Conservation (phyloP, 2,329 filamentous ascomycete species). For the Teratosphaeria gauchensis region DNA sequence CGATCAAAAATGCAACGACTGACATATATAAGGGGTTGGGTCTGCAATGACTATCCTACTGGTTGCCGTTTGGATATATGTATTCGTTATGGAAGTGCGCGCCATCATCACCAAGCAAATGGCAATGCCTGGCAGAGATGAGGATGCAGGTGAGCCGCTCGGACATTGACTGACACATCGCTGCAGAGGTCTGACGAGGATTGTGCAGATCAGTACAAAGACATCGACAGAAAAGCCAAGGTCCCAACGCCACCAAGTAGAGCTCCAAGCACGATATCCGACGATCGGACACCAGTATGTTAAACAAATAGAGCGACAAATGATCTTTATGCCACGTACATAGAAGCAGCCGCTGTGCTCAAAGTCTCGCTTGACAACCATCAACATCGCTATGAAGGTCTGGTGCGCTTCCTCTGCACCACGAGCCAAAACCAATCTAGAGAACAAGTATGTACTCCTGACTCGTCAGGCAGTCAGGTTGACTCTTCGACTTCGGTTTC, state of each 20-base stretch:
- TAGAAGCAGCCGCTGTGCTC: no score
- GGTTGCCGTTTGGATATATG: slow-evolving; percentile 46
- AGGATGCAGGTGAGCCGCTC: background rate
- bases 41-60: slow-evolving; percentile 48
- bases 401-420: no score
- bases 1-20: slow-evolving; percentile 8
- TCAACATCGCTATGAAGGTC: no score
- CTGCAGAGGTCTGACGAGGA: background rate
- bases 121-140: background rate
- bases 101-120: background rate
- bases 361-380: no score
- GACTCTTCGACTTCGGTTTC: no score
- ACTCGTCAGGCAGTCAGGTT: no score
- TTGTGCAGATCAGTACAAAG: background rate
- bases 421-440: background rate
- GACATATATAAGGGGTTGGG: slow-evolving; percentile 33
- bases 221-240: background rate
- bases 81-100: slow-evolving; percentile 15
- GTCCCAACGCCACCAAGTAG: background rate
- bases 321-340: no score
- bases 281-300: background rate
- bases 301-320: background rate
- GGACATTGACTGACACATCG: background rate
- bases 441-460: background rate
- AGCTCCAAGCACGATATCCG: background rate